Base-by-base conservation (phyloP, 2,329 filamentous ascomycete genomes). In the Penicillium digitatum region DNA sequence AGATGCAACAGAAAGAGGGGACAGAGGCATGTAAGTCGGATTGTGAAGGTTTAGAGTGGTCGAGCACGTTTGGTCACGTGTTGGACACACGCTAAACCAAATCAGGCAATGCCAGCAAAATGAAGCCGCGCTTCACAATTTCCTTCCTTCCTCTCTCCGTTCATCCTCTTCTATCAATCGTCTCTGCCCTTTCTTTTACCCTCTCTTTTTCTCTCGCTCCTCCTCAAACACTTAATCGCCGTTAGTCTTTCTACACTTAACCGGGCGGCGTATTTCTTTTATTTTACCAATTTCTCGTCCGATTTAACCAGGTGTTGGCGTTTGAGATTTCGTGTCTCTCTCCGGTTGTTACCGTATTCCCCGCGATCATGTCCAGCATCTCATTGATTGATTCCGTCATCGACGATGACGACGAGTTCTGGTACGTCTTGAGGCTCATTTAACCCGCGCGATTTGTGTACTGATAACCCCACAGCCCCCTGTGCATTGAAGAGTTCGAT, bases 401-500 rank as follows among this genome's bases (percentile, higher is more conserved):
- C 62, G 76, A 78, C 57, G 76, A 78, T 62, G 76, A 78, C 57
- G 76, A 78, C 62, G 76, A 78, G 65, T 75, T 74, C 55, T 78
- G 76, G 76, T 78, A 70, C 55, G 73, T 62, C 24, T 20, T 20
- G 18, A 34, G 24, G 5, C 9, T 20, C 14, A 18, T 27, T 44
- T 11, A 38, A 18, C 34, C 22, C 11, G n/a, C 37, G 43, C 37
- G 16, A 49, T 40, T 11, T 47, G 16, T 34, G 42, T 34, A 64
- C 67, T 69, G 48, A 72, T 65, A 24, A 32, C 54, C 52, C 40
- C 54, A 32, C 67, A 99, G 94, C 75, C 94, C 94, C 65, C 87
- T 99, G 61, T 99, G 94, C 73, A 95, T 99, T 71, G 94, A 99
- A 78, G 95, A 99, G 79, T 95, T 99, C 71, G 95, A 99, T 76